phyloP scores from a whole-genome alignment of 352 stramenopile species.

The Elongisporangium anandrum region DNA sequence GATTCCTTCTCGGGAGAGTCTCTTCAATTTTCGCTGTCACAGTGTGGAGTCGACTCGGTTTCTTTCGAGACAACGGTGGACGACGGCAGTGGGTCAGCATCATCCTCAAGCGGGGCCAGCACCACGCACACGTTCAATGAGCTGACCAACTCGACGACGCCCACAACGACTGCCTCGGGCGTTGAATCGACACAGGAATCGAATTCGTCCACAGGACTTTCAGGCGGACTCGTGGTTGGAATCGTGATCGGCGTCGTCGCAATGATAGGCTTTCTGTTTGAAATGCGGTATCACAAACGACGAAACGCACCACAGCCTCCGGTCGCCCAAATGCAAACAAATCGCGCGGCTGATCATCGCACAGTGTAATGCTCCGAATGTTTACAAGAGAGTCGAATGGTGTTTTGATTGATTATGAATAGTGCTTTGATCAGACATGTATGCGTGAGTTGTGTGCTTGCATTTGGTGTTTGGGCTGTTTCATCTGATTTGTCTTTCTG shows the following conservation, averaged over 20 bases:
- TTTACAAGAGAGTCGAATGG: not conserved
- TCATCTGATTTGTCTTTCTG: conserved; percentile 24
- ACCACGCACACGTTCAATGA: conserved; percentile 7
- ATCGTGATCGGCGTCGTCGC: conserved; percentile 68
- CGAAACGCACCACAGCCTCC: conserved; percentile 28
- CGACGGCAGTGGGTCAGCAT: conserved; percentile 13
- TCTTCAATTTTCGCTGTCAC: conserved; percentile 38
- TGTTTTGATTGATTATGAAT: conserved; percentile 1
- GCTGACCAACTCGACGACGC: not conserved
- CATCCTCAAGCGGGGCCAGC: conserved; percentile 9
- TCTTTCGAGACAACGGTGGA: conserved; percentile 15
- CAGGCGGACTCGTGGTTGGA: conserved; percentile 60
- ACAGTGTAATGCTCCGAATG: not conserved
- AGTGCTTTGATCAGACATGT: not conserved
- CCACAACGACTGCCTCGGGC: conserved; percentile 9
- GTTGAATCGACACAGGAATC: conserved; percentile 47
- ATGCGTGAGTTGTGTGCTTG: too few relatives aligned
- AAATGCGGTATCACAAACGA: conserved; percentile 70
- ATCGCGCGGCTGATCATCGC: not conserved
- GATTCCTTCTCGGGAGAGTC: conserved; percentile 20
- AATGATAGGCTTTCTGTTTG: conserved; percentile 58
- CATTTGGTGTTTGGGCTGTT: too few relatives aligned
- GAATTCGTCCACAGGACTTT: conserved; percentile 46
- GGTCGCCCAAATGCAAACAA: not conserved
- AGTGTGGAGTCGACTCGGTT: conserved; percentile 32